Percentiles rank a stretch among this genome's conserved stretches.
phyloP scores from a whole-genome alignment of 108 stramenopile genomes.

The Skeletonema marinoi region DNA sequence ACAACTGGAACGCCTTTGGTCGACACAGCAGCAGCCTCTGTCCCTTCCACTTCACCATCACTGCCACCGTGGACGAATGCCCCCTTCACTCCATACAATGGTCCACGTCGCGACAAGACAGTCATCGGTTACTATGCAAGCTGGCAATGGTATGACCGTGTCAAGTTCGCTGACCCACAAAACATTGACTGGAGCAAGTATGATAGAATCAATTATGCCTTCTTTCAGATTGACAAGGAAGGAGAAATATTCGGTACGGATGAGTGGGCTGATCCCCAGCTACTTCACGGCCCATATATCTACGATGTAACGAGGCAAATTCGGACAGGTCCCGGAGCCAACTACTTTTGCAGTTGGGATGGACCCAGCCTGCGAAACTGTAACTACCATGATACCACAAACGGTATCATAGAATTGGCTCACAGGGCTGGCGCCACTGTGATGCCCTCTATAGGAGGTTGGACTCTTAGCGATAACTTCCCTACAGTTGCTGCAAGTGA shows the following conservation, averaged over 20 bases:
- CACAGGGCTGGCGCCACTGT: slow-evolving; percentile 28
- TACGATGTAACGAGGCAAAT: neutral
- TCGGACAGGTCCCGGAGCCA: slow-evolving; percentile 1
- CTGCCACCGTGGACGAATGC: slow-evolving; percentile 37
- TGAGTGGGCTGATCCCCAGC: slow-evolving; percentile 49
- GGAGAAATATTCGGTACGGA: slow-evolving; percentile 50
- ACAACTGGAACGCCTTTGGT: neutral
- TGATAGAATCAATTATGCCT: slow-evolving; percentile 47
- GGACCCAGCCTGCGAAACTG: slow-evolving; percentile 23
- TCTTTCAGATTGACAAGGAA: slow-evolving; percentile 42
- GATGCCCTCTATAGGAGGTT: slow-evolving; percentile 41
- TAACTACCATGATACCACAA: slow-evolving; percentile 17
- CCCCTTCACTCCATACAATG: slow-evolving; percentile 13
- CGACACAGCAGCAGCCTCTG: neutral
- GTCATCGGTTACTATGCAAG: slow-evolving; percentile 50
- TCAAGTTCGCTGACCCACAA: slow-evolving; percentile 40
- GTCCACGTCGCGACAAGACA: slow-evolving; percentile 13
- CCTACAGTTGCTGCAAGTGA: slow-evolving; percentile 35
- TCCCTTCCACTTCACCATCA: neutral
- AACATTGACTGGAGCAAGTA: slow-evolving; percentile 46
- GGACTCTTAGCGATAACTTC: slow-evolving; percentile 50
- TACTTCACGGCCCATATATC: slow-evolving; percentile 33
- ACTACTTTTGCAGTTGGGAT: slow-evolving; percentile 35
- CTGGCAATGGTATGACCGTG: slow-evolving; percentile 53
- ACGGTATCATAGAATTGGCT: slow-evolving; percentile 32